Percentiles rank a stretch among this genome's conserved stretches.
These are phyloP conservation scores for Zygoascus bituminiphila DNA, from an alignment of 805 yeast species.

Conservation along the genomic window DNA sequence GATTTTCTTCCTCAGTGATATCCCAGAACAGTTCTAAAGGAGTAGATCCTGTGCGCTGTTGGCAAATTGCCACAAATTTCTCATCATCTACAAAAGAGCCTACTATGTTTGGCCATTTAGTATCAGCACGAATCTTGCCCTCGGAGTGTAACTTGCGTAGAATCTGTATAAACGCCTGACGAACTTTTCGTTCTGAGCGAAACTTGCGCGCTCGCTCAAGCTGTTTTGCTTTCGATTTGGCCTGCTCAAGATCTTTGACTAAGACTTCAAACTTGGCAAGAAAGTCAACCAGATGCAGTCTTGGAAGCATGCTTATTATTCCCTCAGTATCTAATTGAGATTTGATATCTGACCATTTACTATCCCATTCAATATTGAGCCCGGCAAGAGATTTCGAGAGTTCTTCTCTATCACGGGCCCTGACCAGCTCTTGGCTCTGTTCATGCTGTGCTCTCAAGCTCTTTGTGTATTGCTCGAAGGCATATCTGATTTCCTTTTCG, in stretches of 20 bases:
- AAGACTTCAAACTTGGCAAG: constrained; percentile 41
- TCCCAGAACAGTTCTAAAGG: constrained; percentile 76
- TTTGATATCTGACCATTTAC: constrained; percentile 35
- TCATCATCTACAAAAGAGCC: constrained; percentile 44
- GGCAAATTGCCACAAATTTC: constrained; percentile 54
- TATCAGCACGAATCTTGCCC: constrained; percentile 38
- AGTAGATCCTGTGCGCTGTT: constrained; percentile 64
- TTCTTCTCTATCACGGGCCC: constrained; percentile 20
- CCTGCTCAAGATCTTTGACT: constrained; percentile 28
- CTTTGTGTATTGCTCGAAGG: constrained; percentile 45
- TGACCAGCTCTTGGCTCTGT: constrained; percentile 12
- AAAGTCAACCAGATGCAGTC: constrained; percentile 52
- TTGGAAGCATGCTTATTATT: constrained; percentile 25
- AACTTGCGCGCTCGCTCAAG: constrained; percentile 34
- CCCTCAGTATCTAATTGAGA: constrained; percentile 9
- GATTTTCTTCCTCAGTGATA: constrained; percentile 51
- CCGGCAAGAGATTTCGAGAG: constrained; percentile 12
- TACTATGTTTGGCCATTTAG: constrained; percentile 53
- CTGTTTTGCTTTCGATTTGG: constrained; percentile 22
- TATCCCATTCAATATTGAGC: constrained; percentile 18
- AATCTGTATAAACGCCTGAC: constrained; percentile 48
- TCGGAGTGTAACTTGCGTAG: constrained; percentile 32
- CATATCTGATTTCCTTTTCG: constrained; percentile 46
- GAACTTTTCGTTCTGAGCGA: constrained; percentile 53
- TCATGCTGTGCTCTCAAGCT: constrained; percentile 30